Percentiles rank a stretch among this genome's conserved stretches.
Evolutionary conservation across 495 filamentous ascomycete species (phyloP).

Genomic region (Penicillium canescens): DNA sequence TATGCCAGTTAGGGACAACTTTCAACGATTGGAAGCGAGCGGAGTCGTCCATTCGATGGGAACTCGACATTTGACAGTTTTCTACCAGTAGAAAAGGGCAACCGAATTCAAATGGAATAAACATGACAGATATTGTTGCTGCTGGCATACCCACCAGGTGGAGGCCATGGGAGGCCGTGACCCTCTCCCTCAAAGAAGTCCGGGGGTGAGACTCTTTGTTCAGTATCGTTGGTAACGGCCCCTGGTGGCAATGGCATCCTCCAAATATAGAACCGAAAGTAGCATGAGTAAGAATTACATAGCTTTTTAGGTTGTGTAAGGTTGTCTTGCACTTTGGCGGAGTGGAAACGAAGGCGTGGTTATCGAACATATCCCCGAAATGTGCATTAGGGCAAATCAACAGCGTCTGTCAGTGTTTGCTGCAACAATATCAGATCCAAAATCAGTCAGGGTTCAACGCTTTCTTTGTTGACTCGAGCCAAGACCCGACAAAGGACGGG

Average conservation of each 20-base stretch:
- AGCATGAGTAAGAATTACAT: neutral
- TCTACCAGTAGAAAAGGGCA: neutral
- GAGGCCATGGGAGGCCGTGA: neutral
- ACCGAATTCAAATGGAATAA: neutral
- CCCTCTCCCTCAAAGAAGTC: constrained; percentile 1
- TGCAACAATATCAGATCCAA: too few relatives aligned
- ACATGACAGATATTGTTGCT: constrained; percentile 3
- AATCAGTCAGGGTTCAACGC: too few relatives aligned
- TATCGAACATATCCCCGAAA: too few relatives aligned
- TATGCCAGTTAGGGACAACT: neutral
- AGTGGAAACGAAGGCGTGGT: too few relatives aligned
- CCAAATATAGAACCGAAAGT: constrained; percentile 7
- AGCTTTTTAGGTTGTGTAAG: too few relatives aligned
- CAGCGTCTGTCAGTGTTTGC: too few relatives aligned
- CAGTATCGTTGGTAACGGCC: neutral
- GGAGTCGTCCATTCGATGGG: neutral
- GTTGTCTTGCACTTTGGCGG: too few relatives aligned
- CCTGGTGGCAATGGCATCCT: neutral
- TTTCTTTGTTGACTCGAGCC: too few relatives aligned
- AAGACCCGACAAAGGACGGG: neutral
- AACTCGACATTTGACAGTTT: neutral
- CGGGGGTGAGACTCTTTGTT: constrained; percentile 2
- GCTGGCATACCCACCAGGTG: neutral
- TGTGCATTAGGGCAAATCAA: too few relatives aligned
- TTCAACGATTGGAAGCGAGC: neutral